Evolutionary conservation across 169 alveolate species (phyloP).

Genomic region (Eimeria necatrix): DNA sequence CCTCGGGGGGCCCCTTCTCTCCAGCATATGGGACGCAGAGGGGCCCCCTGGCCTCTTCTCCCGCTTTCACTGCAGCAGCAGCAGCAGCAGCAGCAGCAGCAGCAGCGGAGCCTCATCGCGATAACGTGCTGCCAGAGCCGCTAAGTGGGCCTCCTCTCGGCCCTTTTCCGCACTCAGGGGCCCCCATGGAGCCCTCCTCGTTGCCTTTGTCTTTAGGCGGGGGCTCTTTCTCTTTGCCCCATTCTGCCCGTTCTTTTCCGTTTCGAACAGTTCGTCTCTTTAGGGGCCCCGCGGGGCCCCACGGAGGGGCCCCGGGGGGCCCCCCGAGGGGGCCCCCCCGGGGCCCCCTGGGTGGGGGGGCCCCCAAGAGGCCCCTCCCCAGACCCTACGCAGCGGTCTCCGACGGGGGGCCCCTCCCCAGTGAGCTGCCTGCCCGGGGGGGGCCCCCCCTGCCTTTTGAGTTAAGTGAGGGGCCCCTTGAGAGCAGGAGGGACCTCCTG

Average conservation of each 20-base stretch:
- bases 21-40: neutral
- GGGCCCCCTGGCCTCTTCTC: constrained; percentile 1
- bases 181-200: neutral
- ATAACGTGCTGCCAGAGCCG: neutral
- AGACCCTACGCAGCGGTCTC: too few species aligned
- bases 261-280: neutral
- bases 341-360: neutral
- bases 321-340: neutral
- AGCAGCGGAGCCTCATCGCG: neutral
- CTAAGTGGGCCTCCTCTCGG: constrained; percentile 2
- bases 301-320: constrained; percentile 14
- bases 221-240: constrained; percentile 29
- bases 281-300: too few species aligned
- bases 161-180: neutral
- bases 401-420: too few species aligned
- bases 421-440: too few species aligned
- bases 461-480: too few species aligned
- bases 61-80: neutral
- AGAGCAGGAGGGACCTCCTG: neutral
- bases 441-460: too few species aligned
- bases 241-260: neutral
- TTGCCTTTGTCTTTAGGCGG: constrained; percentile 26
- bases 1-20: too few species aligned
- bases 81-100: too few species aligned
- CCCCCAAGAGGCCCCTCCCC: neutral